Evolutionary conservation across 1,139 yeast genomes (phyloP).

Genomic region (Zygosaccharomyces sapae): DNA sequence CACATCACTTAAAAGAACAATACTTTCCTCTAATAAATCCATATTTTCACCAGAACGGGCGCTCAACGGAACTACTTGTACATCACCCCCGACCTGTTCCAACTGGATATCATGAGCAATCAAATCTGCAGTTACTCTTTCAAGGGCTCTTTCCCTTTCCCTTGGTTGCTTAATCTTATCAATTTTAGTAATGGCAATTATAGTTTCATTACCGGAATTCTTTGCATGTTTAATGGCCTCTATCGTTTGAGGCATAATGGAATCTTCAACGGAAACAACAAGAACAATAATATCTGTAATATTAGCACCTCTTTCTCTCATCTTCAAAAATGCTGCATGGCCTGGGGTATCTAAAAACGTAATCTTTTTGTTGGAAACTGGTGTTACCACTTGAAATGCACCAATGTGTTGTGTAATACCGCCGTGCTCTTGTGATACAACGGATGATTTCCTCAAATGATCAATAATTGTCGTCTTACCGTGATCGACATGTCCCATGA

Average conservation of each 20-base stretch:
- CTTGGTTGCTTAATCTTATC: conserved; percentile 75
- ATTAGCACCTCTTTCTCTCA: conserved; percentile 95
- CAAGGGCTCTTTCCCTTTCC: conserved; percentile 30
- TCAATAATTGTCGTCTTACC: conserved; percentile 95
- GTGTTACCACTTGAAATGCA: conserved; percentile 86
- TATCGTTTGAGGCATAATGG: conserved; percentile 95
- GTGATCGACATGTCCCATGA: conserved; percentile 99
- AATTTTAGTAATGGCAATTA: conserved; percentile 90
- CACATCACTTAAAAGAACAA: conserved; percentile 77
- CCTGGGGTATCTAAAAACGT: conserved; percentile 98
- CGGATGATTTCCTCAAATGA: conserved; percentile 72
- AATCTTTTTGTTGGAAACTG: conserved; percentile 66
- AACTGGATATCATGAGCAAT: conserved; percentile 75
- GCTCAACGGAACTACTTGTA: conserved; percentile 82
- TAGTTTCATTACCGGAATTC: conserved; percentile 68
- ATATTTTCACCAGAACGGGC: conserved; percentile 83
- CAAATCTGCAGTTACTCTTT: conserved; percentile 71
- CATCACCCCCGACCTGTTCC: conserved; percentile 93
- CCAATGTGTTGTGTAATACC: conserved; percentile 99
- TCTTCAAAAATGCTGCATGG: conserved; percentile 91
- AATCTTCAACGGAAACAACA: conserved; percentile 98
- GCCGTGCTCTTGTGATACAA: conserved; percentile 84
- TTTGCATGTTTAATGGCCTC: conserved; percentile 95
- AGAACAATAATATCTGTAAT: conserved; percentile 87
- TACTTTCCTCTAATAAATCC: conserved; percentile 86